phyloP scores from a whole-genome alignment of 2,329 filamentous ascomycete species.

The Raffaelea ambrosiae region DNA sequence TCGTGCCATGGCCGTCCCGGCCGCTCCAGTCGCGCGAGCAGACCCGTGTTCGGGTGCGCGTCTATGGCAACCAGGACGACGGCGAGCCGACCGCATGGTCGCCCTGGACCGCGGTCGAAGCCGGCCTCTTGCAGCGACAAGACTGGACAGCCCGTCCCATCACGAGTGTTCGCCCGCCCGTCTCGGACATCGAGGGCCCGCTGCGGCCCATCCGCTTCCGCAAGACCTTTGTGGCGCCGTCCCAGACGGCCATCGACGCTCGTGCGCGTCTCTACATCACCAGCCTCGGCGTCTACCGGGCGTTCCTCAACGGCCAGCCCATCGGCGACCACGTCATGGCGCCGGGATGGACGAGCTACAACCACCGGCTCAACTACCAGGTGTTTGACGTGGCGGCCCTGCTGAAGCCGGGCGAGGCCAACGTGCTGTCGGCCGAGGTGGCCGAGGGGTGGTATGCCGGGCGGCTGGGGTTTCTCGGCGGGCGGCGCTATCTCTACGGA shows the following conservation, averaged over 20 bases:
- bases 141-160: slow-evolving; percentile 10
- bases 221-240: slow-evolving; percentile 5
- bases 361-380: slow-evolving; percentile 30
- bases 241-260: background rate
- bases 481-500: slow-evolving; percentile 15
- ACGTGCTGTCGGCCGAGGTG: slow-evolving; percentile 29
- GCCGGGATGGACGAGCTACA: slow-evolving; percentile 34
- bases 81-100: slow-evolving; percentile 11
- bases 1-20: slow-evolving; percentile 25
- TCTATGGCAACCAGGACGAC: background rate
- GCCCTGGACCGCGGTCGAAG: slow-evolving; percentile 10
- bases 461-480: slow-evolving; percentile 14
- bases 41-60: slow-evolving; percentile 11
- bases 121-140: slow-evolving; percentile 6
- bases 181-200: slow-evolving; percentile 6
- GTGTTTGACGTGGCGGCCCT: slow-evolving; percentile 30
- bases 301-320: slow-evolving; percentile 24
- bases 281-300: slow-evolving; percentile 23
- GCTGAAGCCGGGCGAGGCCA: slow-evolving; percentile 12
- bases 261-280: slow-evolving; percentile 26
- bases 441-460: slow-evolving; percentile 36
- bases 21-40: slow-evolving; percentile 8
- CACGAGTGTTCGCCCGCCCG: background rate
- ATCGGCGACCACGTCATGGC: slow-evolving; percentile 23
- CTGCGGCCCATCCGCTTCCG: slow-evolving; percentile 12